Evolutionary conservation across 345 rosid genomes (phyloP).

Genomic region (Eucalyptus cladocalyx): DNA sequence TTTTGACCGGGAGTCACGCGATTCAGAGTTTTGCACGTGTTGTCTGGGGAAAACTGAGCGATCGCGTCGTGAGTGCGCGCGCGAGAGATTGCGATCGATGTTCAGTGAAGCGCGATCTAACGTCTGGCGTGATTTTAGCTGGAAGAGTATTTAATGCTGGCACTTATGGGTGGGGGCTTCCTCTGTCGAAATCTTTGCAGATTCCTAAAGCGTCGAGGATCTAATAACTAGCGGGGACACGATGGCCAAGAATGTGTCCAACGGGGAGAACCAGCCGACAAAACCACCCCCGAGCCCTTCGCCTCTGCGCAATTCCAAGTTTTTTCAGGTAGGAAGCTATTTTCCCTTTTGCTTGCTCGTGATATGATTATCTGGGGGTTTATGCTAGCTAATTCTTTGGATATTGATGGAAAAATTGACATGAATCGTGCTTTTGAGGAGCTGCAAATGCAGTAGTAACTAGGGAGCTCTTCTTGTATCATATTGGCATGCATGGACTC

Average conservation of each 20-base stretch:
- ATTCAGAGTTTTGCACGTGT: not conserved
- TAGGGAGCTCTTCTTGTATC: not conserved
- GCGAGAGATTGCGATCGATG: not conserved
- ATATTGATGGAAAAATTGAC: not conserved
- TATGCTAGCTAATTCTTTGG: not conserved
- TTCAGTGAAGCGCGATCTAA: not conserved
- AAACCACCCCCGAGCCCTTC: conserved; percentile 91
- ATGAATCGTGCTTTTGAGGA: not conserved
- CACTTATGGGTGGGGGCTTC: not conserved
- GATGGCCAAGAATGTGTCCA: conserved; percentile 38
- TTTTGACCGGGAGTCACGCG: not conserved
- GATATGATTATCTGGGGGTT: not conserved
- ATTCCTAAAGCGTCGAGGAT: not conserved
- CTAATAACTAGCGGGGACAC: not conserved
- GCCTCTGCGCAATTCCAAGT: conserved; percentile 79
- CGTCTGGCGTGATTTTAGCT: not conserved
- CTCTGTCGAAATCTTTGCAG: not conserved
- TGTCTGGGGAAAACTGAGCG: not conserved
- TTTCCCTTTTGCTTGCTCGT: not conserved
- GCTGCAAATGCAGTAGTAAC: not conserved
- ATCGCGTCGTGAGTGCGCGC: not conserved
- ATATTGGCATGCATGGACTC: not conserved
- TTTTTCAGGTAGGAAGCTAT: conserved; percentile 45
- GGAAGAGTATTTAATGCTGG: not conserved
- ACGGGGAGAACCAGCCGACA: conserved; percentile 40